Evolutionary conservation across 352 stramenopile genomes (phyloP).

Genomic region (Phytophthora rubi): DNA sequence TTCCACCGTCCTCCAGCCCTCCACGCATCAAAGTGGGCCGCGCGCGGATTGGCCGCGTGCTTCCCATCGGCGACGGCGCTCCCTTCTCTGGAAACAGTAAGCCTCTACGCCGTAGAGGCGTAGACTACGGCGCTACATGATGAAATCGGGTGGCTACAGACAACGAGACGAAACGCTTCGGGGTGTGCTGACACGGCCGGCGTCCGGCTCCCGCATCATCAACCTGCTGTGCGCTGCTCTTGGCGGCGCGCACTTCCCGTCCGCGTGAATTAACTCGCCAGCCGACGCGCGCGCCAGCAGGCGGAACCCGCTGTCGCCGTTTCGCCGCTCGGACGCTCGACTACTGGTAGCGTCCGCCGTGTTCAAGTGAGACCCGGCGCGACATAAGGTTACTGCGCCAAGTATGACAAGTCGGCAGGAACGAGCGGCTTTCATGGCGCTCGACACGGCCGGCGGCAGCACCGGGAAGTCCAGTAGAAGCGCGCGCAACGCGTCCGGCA

Average conservation of each 20-base stretch:
- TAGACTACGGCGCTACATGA: conserved; percentile 26
- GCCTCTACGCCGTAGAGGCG: too few species aligned
- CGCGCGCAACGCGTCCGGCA: conserved; percentile 17
- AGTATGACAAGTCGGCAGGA: conserved; percentile 18
- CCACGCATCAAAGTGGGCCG: conserved; percentile 28
- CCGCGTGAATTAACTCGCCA: conserved; percentile 1
- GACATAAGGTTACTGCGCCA: too few species aligned
- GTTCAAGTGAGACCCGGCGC: conserved; percentile 2
- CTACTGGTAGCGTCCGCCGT: conserved; percentile 5
- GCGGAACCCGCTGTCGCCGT: background rate
- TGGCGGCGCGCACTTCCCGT: background rate
- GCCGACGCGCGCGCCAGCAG: background rate
- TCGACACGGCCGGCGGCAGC: conserved; percentile 6
- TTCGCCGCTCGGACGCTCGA: background rate
- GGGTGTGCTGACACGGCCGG: conserved; percentile 13
- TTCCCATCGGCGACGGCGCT: conserved; percentile 24
- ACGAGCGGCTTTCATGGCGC: conserved; percentile 22
- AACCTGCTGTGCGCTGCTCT: background rate
- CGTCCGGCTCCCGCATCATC: conserved; percentile 22
- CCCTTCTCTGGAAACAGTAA: conserved; percentile 24
- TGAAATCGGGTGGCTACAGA: conserved; percentile 34
- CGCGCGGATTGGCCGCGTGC: conserved; percentile 14
- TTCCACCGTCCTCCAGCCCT: conserved; percentile 33
- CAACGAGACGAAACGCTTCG: conserved; percentile 29
- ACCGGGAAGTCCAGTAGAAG: conserved; percentile 7